A percentile compares a stretch with the other conserved stretches of the same genome.
Conservation (phyloP, 305 asterid species). For the Solanum aculeatissimum region DNA sequence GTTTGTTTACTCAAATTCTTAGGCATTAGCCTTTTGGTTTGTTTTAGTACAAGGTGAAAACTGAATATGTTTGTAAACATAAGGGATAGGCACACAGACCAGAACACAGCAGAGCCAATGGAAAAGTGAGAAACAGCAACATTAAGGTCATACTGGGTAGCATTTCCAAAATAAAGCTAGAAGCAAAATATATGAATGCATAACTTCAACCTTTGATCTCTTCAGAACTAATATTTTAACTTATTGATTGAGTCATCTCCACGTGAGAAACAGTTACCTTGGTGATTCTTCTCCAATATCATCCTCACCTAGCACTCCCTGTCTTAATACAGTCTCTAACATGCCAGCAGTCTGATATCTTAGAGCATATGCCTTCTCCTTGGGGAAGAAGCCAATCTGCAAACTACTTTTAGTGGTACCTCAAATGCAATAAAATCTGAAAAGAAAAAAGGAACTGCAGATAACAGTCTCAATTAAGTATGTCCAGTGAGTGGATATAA, state of each 20-base stretch:
- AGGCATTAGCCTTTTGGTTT: not conserved
- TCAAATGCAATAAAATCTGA: not conserved
- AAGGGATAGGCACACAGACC: not conserved
- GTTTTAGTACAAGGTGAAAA: not conserved
- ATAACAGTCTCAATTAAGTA: conserved; percentile 2
- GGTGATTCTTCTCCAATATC: conserved; percentile 94
- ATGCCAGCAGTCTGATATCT: conserved; percentile 94
- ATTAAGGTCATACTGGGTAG: not conserved
- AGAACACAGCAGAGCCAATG: not conserved
- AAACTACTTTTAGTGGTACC: conserved; percentile 45
- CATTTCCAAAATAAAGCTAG: not conserved
- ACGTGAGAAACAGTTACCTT: conserved; percentile 23
- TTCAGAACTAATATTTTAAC: not conserved
- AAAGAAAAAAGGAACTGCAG: not conserved
- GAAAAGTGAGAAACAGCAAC: not conserved
- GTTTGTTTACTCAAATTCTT: not conserved
- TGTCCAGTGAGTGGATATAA: not conserved
- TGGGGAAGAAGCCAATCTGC: conserved; percentile 85
- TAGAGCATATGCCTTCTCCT: conserved; percentile 86
- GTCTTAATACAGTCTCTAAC: conserved; percentile 89
- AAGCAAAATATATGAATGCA: not conserved
- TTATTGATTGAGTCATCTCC: not conserved
- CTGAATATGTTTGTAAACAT: not conserved
- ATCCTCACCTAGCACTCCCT: conserved; percentile 95
- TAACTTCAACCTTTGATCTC: not conserved